Evolutionary conservation across 164 flowering plant genomes (phyloP), one percentile per base, ranked within the genome.

Genomic region (Vitis riparia): DNA sequence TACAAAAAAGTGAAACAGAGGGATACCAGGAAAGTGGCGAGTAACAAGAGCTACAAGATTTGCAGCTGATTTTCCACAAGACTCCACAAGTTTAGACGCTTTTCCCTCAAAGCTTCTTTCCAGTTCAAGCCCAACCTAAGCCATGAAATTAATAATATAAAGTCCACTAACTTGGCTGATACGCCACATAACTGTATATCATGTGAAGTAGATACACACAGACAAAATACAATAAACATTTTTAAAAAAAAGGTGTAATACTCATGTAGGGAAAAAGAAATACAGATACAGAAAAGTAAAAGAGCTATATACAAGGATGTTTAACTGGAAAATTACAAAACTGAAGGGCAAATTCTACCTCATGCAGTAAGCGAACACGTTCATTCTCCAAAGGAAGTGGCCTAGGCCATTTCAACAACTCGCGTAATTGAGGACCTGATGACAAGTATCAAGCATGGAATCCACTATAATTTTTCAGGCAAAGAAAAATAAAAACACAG

Each of bases 341-440:
- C 27, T 23, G 27, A 50, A 50, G 58, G 49, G 63, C 8, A 50
- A 64, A 44, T 14, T 57, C 15, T 71, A 92, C 98, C 98, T 94
- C 99, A 66, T 88, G 97, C 66, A 94, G 69, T 66, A 94, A 80
- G 68, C 98, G 97, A 27, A 91, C 79, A 1, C 98, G 85, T 75
- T 95, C 98, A 62, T 95, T 98, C 78, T 93, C 99, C 85, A 95
- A 83, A 51, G 99, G 99, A 77, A 95, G 91, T 53, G 93, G 97
- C 48, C 94, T 84, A 61, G 98, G 93, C 99, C 98, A 95, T 72
- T 89, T 87, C 76, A 95, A 81, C 73, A 91, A 44, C 69, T 88
- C 83, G 9, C 94, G 91, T 51, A 95, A 71, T 59, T 93, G 79
- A 73, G 86, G 87, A 78, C 99, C 99, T 95, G 77, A 51, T n/a